These are phyloP conservation scores for Populus tomentosa DNA, from an alignment of 441 rosid species.

Conservation along the genomic window DNA sequence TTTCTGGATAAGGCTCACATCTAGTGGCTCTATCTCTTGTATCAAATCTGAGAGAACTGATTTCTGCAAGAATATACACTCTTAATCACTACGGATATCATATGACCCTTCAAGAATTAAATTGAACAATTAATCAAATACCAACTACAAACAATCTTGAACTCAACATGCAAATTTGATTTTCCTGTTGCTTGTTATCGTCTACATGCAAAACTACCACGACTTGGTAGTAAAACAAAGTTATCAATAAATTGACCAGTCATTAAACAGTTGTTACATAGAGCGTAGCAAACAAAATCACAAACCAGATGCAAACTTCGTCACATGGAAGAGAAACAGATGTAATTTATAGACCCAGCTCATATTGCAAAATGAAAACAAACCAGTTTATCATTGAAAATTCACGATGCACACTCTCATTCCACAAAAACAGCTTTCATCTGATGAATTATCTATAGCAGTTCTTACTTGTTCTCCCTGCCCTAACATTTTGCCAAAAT, in stretches of 20 bases:
- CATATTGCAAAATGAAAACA: background rate
- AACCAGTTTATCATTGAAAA: background rate
- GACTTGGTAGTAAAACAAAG: background rate
- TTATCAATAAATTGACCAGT: background rate
- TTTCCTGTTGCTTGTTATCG: background rate
- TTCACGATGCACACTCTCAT: background rate
- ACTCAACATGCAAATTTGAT: background rate
- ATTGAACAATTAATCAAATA: background rate
- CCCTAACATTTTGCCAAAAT: background rate
- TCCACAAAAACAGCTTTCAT: background rate
- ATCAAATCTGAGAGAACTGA: constrained; percentile 54
- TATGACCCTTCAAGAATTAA: background rate
- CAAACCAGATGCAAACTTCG: background rate
- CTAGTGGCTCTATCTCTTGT: constrained; percentile 88
- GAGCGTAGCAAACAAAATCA: background rate
- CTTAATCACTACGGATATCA: background rate
- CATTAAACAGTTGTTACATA: background rate
- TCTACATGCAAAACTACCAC: background rate
- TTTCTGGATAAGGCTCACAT: constrained; percentile 81
- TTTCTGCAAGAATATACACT: constrained; percentile 42
- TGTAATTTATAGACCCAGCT: background rate
- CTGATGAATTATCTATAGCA: background rate
- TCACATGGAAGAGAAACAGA: background rate
- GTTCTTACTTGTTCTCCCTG: background rate
- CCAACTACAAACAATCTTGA: background rate